phyloP scores from a whole-genome alignment of 768 basidiomycete genomes.

The Mycena metata region DNA sequence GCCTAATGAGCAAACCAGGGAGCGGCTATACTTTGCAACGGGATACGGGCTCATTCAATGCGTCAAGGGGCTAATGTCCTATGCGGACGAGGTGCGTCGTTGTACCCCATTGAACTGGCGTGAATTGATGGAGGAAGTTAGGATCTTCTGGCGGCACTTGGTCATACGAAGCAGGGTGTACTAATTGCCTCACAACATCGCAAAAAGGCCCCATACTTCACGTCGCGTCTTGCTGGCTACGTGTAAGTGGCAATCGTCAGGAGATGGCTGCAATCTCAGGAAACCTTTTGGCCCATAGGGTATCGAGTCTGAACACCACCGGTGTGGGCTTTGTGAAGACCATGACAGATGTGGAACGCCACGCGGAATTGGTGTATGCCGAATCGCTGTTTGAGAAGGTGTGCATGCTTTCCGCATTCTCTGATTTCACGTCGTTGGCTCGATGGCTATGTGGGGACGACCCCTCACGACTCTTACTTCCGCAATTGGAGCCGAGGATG shows the following conservation, averaged over 20 bases:
- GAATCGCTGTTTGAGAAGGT: constrained; percentile 78
- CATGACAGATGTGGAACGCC: constrained; percentile 87
- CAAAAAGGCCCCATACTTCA: constrained; percentile 76
- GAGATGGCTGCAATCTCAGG: neutral
- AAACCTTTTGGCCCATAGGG: constrained; percentile 34
- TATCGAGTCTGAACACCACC: constrained; percentile 67
- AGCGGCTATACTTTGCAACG: constrained; percentile 87
- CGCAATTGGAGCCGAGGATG: neutral
- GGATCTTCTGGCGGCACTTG: constrained; percentile 86
- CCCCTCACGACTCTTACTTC: neutral
- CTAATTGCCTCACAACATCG: constrained; percentile 81
- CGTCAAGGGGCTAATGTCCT: constrained; percentile 95
- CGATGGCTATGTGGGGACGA: neutral
- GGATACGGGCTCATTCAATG: constrained; percentile 91
- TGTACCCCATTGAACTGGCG: neutral
- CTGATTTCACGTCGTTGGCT: neutral
- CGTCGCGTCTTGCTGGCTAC: constrained; percentile 69
- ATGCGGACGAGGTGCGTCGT: constrained; percentile 79
- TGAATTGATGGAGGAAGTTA: constrained; percentile 39
- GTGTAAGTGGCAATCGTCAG: constrained; percentile 38
- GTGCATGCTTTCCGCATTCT: neutral
- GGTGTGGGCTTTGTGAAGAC: constrained; percentile 72
- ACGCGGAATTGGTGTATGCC: constrained; percentile 93
- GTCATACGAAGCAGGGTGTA: constrained; percentile 81
- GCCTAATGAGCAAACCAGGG: constrained; percentile 52